Conservation (phyloP, 768 basidiomycete genomes). For the Suillus lakei region DNA sequence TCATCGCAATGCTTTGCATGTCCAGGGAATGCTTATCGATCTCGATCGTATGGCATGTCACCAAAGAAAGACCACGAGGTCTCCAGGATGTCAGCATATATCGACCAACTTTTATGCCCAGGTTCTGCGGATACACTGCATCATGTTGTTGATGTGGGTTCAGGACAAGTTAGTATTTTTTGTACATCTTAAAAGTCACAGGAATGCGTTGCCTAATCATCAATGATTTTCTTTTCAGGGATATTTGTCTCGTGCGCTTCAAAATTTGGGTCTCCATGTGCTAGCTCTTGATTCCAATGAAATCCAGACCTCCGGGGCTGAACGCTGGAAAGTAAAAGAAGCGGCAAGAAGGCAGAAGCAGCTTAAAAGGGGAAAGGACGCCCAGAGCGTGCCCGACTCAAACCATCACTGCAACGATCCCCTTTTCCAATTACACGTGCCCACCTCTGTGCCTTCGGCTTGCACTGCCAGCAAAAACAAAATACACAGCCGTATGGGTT, state of each 20-base stretch:
- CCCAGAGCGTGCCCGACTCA: constrained; percentile 1
- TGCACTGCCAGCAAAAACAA: background rate
- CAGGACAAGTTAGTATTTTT: constrained; percentile 59
- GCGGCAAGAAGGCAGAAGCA: constrained; percentile 22
- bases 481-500: constrained; percentile 25
- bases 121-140: constrained; percentile 24
- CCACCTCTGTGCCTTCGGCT: constrained; percentile 1
- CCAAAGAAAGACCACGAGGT: constrained; percentile 83
- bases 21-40: constrained; percentile 12
- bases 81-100: constrained; percentile 60
- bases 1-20: constrained; percentile 1
- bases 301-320: constrained; percentile 62
- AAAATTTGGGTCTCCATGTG: constrained; percentile 46
- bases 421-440: constrained; percentile 3
- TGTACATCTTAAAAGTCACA: background rate
- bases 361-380: constrained; percentile 13
- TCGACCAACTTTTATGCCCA: constrained; percentile 41
- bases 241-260: constrained; percentile 60
- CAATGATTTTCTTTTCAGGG: constrained; percentile 44
- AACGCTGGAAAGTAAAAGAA: constrained; percentile 43
- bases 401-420: background rate
- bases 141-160: constrained; percentile 73
- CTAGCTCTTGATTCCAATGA: constrained; percentile 71
- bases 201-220: background rate
- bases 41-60: constrained; percentile 56